Conservation (phyloP, 2,329 filamentous ascomycete species). For the Juglanconis oblonga region DNA sequence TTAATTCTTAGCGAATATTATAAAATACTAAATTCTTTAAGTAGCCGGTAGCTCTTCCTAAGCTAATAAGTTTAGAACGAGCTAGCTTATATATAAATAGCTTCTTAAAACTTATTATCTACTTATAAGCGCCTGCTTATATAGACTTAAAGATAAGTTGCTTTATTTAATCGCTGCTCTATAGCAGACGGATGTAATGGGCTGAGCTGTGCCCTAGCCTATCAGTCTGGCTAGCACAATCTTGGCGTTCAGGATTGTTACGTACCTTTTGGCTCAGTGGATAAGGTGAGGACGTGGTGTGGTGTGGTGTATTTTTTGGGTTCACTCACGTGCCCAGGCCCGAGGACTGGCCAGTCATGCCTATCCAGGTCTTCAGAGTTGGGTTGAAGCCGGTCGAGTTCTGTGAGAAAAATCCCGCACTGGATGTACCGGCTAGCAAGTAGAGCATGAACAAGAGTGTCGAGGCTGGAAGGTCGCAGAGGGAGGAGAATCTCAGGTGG, state of each 20-base stretch:
- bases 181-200: too few relatives aligned
- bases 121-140: neutral
- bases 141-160: neutral
- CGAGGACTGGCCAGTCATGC: slow-evolving; percentile 60
- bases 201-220: too few relatives aligned
- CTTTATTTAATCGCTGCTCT: neutral
- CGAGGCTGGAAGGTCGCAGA: slow-evolving; percentile 4
- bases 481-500: slow-evolving; percentile 1
- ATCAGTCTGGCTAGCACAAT: too few relatives aligned
- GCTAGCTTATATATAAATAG: neutral
- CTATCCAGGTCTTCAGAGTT: slow-evolving; percentile 51
- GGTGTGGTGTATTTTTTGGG: slow-evolving; percentile 23
- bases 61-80: neutral
- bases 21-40: neutral
- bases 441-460: neutral
- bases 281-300: slow-evolving; percentile 10
- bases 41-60: neutral
- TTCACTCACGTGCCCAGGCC: slow-evolving; percentile 54
- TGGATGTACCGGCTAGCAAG: slow-evolving; percentile 25
- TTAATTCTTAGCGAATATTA: neutral
- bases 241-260: too few relatives aligned
- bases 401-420: slow-evolving; percentile 48
- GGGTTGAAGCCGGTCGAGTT: slow-evolving; percentile 49
- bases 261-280: too few relatives aligned
- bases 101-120: neutral